Evolutionary conservation across 257 asterid genomes (phyloP).

Genomic region (Solanum medicagineum): DNA sequence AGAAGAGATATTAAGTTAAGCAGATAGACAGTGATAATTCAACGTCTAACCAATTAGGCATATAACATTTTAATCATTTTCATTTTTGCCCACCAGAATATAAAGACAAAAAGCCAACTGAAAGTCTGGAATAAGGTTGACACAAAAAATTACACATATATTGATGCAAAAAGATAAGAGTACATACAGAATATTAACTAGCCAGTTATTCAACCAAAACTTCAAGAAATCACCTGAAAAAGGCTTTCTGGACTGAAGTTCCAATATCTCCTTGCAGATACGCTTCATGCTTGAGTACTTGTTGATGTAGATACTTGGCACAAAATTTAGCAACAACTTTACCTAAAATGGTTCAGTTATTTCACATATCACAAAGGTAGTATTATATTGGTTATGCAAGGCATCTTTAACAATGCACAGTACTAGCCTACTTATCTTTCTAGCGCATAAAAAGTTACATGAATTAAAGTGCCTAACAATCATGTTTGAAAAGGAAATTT

Average conservation of each 20-base stretch:
- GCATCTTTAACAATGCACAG: not conserved
- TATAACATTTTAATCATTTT: not conserved
- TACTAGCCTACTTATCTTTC: not conserved
- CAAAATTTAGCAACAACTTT: conserved; percentile 97
- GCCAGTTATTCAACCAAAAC: not conserved
- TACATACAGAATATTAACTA: not conserved
- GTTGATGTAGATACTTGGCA: conserved; percentile 94
- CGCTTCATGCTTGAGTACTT: conserved; percentile 87
- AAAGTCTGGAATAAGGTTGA: not conserved
- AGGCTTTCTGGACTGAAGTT: conserved; percentile 68
- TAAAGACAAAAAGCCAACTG: not conserved
- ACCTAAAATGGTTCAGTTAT: conserved; percentile 29
- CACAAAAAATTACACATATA: not conserved
- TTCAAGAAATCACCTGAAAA: conserved; percentile 59
- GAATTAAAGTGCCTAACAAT: not conserved
- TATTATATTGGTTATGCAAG: not conserved
- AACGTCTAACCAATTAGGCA: not conserved
- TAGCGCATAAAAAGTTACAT: not conserved
- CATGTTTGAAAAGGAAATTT: not conserved
- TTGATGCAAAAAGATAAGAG: not conserved
- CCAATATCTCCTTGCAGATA: conserved; percentile 77
- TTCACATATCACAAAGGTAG: not conserved
- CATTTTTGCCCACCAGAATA: not conserved
- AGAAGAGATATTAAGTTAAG: not conserved
- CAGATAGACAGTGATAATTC: not conserved